Conservation (phyloP, 768 basidiomycete species). For the Russula emetica region DNA sequence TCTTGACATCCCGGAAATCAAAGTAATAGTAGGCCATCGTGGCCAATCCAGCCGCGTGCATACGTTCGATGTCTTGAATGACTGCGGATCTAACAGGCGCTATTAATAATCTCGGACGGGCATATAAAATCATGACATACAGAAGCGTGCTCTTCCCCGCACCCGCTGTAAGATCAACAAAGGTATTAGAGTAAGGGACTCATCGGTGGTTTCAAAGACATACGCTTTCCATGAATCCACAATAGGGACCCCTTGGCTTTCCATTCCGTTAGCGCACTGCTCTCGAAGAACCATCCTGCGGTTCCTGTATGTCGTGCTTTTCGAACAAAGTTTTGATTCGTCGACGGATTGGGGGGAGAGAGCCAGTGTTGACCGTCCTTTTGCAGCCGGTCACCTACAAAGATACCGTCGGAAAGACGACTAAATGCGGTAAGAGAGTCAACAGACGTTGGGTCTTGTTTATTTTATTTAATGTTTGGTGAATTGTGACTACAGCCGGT, state of each 20-base stretch:
- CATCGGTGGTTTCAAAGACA: background rate
- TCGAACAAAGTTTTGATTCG: background rate
- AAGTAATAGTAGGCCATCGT: conserved; percentile 5
- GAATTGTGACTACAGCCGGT: background rate
- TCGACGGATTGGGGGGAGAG: conserved; percentile 8
- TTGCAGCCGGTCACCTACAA: conserved; percentile 8
- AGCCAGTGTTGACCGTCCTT: background rate
- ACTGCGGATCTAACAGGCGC: background rate
- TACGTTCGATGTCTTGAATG: background rate
- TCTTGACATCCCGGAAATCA: background rate
- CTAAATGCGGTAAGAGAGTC: no score
- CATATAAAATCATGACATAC: background rate
- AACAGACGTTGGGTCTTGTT: conserved; percentile 14
- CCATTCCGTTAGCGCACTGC: background rate
- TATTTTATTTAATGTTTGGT: background rate
- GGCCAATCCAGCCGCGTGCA: background rate
- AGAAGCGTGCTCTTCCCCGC: background rate
- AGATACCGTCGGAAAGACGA: no score
- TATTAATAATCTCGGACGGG: background rate
- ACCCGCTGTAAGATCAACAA: background rate
- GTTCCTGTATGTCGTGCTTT: background rate
- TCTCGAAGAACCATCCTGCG: background rate
- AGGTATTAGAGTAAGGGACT: no score
- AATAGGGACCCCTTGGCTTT: background rate
- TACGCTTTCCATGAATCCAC: conserved; percentile 21